Evolutionary conservation across 306 rosid genomes (phyloP).

Genomic region (Medicago truncatula): MtrunA17r5.0-ANR NC_053049.1:33408001-33408500

Average conservation of each 20-base stretch:
- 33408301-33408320: background rate
- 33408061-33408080: slow-evolving; percentile 23
- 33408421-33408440: slow-evolving; percentile 12
- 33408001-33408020: slow-evolving; percentile 92
- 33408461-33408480: slow-evolving; percentile 13
- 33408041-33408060: slow-evolving; percentile 41
- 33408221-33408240: slow-evolving; percentile 31
- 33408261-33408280: slow-evolving; percentile 11
- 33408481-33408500: slow-evolving; percentile 8
- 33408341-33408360: slow-evolving; percentile 25
- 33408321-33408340: slow-evolving; percentile 4
- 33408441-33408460: slow-evolving; percentile 6
- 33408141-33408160: slow-evolving; percentile 85
- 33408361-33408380: slow-evolving; percentile 31
- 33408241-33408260: slow-evolving; percentile 16
- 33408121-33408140: slow-evolving; percentile 25
- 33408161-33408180: slow-evolving; percentile 93
- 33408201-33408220: slow-evolving; percentile 67
- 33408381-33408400: slow-evolving; percentile 10
- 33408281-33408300: background rate
- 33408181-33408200: slow-evolving; percentile 90
- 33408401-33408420: background rate
- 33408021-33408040: slow-evolving; percentile 61
- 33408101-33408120: slow-evolving; percentile 5
- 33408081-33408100: slow-evolving; percentile 26